Evolutionary conservation across 2,329 filamentous ascomycete genomes (phyloP).

Genomic region (Chaetothyriales sp.): DNA sequence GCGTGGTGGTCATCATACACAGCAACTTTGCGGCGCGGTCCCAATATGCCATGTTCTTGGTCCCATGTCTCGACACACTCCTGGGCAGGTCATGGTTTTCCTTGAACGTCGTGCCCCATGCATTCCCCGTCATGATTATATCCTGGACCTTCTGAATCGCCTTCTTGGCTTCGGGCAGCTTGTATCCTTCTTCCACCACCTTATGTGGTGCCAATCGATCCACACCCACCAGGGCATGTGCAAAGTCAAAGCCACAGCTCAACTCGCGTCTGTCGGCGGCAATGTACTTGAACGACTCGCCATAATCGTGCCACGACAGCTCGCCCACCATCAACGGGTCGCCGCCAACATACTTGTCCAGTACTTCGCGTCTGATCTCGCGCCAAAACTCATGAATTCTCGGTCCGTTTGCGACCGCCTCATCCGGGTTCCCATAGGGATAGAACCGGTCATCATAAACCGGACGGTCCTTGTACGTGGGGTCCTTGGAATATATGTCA

Average conservation of each 20-base stretch:
- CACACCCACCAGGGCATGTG: constrained; percentile 21
- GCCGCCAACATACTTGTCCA: constrained; percentile 35
- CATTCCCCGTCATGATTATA: constrained; percentile 39
- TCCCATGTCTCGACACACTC: constrained; percentile 41
- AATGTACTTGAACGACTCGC: constrained; percentile 38
- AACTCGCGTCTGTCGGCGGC: constrained; percentile 32
- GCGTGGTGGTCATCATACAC: constrained; percentile 39
- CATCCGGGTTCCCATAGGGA: background rate
- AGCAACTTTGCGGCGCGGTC: constrained; percentile 42
- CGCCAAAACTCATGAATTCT: constrained; percentile 42
- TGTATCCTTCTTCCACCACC: constrained; percentile 23
- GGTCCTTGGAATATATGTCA: constrained; percentile 22
- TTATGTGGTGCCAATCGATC: background rate
- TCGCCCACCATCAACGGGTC: constrained; percentile 47
- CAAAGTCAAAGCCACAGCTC: constrained; percentile 61
- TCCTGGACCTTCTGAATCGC: constrained; percentile 43
- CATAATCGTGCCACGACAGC: constrained; percentile 34
- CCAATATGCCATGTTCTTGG: constrained; percentile 35
- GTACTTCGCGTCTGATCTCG: constrained; percentile 36
- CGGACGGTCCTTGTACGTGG: constrained; percentile 31
- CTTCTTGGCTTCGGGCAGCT: constrained; percentile 35
- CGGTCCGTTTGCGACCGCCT: constrained; percentile 34
- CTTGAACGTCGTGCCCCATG: constrained; percentile 50
- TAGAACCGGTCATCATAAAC: constrained; percentile 20
- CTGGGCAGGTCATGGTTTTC: constrained; percentile 53